These are phyloP conservation scores for Allium fistulosum DNA, from an alignment of 106 monocot species.

Conservation along the genomic window DNA sequence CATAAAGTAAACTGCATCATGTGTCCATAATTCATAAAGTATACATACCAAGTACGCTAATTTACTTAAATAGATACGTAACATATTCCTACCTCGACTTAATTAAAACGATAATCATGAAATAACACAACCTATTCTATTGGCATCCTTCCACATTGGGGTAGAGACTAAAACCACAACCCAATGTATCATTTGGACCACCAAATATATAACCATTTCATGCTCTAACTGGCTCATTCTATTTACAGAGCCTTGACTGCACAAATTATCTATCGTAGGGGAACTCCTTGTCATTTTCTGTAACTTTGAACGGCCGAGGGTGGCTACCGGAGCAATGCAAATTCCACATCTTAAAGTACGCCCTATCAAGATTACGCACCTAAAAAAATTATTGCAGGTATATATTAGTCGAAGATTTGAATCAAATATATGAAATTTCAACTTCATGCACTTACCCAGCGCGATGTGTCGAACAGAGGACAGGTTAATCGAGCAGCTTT, in stretches of 20 bases:
- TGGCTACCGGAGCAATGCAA: conserved; percentile 54
- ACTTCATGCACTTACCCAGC: conserved; percentile 51
- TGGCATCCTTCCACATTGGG: conserved; percentile 21
- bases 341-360: conserved; percentile 88
- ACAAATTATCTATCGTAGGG: conserved; percentile 50
- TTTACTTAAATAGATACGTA: too few relatives aligned
- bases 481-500: conserved; percentile 72
- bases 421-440: too few relatives aligned
- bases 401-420: too few relatives aligned
- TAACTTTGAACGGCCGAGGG: conserved; percentile 75
- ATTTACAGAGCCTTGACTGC: conserved; percentile 19
- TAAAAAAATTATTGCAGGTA: conserved; percentile 13
- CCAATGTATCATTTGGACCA: conserved; percentile 29
- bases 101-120: too few relatives aligned
- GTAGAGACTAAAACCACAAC: conserved; percentile 8
- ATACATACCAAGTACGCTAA: too few relatives aligned
- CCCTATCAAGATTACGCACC: conserved; percentile 84
- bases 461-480: conserved; percentile 80
- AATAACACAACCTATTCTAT: too few relatives aligned
- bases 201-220: conserved; percentile 1
- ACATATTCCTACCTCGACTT: too few relatives aligned
- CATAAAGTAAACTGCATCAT: too few relatives aligned
- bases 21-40: too few relatives aligned
- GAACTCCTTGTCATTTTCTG: conserved; percentile 64
- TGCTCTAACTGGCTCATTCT: neutral